These are phyloP conservation scores for Haematococcus sp. DNA, from an alignment of 139 green algal genomes.

Conservation along the genomic window DNA sequence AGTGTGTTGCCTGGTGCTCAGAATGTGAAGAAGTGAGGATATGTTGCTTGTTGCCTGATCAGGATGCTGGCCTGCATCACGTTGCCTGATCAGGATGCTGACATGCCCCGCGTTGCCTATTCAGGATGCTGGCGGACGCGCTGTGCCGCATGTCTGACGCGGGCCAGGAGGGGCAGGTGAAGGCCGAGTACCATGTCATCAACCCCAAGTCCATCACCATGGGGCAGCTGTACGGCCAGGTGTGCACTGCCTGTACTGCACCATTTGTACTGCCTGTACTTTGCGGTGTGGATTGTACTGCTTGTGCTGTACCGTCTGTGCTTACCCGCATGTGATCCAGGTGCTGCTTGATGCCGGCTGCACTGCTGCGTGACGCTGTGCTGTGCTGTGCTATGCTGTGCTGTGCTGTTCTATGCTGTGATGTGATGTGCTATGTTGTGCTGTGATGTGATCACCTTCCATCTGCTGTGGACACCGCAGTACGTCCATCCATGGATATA, in stretches of 20 bases:
- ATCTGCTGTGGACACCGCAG: background rate
- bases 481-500: too few relatives aligned
- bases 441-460: background rate
- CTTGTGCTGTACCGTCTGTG: background rate
- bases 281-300: background rate
- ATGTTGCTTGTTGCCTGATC: too few relatives aligned
- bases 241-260: background rate
- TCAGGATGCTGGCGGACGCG: conserved; percentile 48
- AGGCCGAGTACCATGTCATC: conserved; percentile 52
- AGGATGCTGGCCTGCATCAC: too few relatives aligned
- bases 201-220: conserved; percentile 86
- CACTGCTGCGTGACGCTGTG: too few relatives aligned
- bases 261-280: background rate
- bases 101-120: background rate
- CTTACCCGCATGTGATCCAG: too few relatives aligned
- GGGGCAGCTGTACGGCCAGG: conserved; percentile 80
- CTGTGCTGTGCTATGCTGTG: too few relatives aligned
- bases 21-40: too few relatives aligned
- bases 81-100: too few relatives aligned
- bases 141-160: conserved; percentile 51
- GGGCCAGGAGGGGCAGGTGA: conserved; percentile 46
- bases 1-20: too few relatives aligned
- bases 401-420: too few relatives aligned
- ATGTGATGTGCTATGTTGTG: background rate
- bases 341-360: too few relatives aligned